These are phyloP conservation scores for Penicillium samsonianum DNA, from an alignment of 495 filamentous ascomycete species.

Conservation along the genomic window DNA sequence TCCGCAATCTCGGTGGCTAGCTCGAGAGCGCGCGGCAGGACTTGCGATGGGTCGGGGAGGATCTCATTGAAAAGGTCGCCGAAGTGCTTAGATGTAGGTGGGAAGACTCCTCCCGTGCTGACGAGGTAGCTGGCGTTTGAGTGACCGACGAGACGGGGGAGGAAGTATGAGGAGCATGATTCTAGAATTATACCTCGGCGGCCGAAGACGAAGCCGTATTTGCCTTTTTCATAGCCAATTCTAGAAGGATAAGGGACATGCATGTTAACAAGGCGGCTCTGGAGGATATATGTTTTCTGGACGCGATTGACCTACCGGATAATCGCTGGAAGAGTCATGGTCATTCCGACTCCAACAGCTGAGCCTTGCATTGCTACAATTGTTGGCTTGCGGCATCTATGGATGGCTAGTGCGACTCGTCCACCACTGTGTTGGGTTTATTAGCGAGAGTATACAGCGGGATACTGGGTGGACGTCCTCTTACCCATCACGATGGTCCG, in stretches of 20 bases:
- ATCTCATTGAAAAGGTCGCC: conserved; percentile 58
- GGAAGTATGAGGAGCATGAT: conserved; percentile 63
- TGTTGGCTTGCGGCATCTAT: conserved; percentile 62
- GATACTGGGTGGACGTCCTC: background rate
- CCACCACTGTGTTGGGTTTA: conserved; percentile 28
- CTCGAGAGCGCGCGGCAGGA: conserved; percentile 57
- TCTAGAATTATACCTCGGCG: conserved; percentile 64
- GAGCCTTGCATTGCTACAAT: conserved; percentile 66
- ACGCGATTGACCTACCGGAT: conserved; percentile 40
- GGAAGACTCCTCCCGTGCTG: conserved; percentile 38
- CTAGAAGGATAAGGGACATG: conserved; percentile 20
- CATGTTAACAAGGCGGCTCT: background rate
- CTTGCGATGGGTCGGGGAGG: conserved; percentile 48
- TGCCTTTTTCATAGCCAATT: conserved; percentile 54
- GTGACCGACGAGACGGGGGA: conserved; percentile 60
- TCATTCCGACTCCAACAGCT: conserved; percentile 68
- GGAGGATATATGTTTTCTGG: background rate
- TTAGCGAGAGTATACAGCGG: background rate
- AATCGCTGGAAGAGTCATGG: conserved; percentile 63
- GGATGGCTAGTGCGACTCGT: conserved; percentile 57
- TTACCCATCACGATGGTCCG: conserved; percentile 52
- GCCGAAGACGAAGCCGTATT: conserved; percentile 65
- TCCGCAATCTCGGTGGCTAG: conserved; percentile 58
- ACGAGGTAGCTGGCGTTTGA: conserved; percentile 56
- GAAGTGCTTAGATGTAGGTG: conserved; percentile 38